These are phyloP conservation scores for Phialemonium atrogriseum DNA, from an alignment of 2,329 filamentous ascomycete species.

Conservation along the genomic window DNA sequence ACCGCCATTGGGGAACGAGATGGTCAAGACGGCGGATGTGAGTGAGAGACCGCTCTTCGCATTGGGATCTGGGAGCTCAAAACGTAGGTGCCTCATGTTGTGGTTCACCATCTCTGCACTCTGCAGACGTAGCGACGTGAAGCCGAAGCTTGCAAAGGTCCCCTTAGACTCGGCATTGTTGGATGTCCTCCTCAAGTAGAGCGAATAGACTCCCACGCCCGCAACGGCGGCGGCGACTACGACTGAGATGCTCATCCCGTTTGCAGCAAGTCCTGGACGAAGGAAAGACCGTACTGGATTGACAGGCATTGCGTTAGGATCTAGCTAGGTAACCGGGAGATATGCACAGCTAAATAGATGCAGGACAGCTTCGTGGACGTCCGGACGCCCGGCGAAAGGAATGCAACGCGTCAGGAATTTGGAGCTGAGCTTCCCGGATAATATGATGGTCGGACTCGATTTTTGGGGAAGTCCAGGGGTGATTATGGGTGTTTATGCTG, in stretches of 20 bases:
- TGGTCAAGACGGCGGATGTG: conserved; percentile 50
- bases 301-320: too few species aligned
- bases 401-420: conserved; percentile 3
- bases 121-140: conserved; percentile 39
- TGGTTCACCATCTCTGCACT: conserved; percentile 46
- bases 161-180: conserved; percentile 6
- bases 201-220: conserved; percentile 14
- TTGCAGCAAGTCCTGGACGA: conserved; percentile 10
- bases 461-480: conserved; percentile 17
- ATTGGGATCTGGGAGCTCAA: conserved; percentile 40
- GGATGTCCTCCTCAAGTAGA: conserved; percentile 10
- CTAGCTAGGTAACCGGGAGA: too few species aligned
- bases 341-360: background rate
- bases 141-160: conserved; percentile 18
- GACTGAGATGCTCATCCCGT: conserved; percentile 14
- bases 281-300: conserved; percentile 6
- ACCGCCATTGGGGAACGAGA: conserved; percentile 47
- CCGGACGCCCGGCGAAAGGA: conserved; percentile 12
- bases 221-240: conserved; percentile 14
- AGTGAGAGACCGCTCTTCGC: conserved; percentile 39
- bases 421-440: conserved; percentile 6
- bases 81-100: conserved; percentile 50
- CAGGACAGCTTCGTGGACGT: conserved; percentile 4
- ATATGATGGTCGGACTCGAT: conserved; percentile 12
- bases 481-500: too few species aligned